Conservation (phyloP, 1,139 yeast genomes). For the Taphrina pruni region DNA sequence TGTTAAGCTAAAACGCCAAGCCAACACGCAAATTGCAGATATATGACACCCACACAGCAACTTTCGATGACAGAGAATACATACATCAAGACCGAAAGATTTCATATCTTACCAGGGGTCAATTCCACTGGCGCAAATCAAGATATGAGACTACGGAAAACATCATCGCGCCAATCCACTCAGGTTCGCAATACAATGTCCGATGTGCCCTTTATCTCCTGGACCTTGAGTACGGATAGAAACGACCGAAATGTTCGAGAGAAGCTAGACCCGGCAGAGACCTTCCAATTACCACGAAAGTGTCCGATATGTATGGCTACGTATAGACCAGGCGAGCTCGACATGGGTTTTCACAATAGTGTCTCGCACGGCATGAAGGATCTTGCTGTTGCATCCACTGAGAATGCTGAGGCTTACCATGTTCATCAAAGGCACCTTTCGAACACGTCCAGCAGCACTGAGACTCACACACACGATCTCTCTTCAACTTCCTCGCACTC, state of each 20-base stretch:
- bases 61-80: too few relatives aligned
- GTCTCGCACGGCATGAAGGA: not conserved
- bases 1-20: not conserved
- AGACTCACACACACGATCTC: not conserved
- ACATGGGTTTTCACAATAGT: not conserved
- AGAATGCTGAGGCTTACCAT: not conserved
- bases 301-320: slow-evolving; percentile 10
- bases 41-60: not conserved
- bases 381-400: not conserved
- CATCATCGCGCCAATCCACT: not conserved
- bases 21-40: not conserved
- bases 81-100: too few relatives aligned
- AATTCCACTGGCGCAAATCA: not conserved
- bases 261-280: not conserved
- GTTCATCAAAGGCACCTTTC: slow-evolving; percentile 10
- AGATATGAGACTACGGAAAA: not conserved
- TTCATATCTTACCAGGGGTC: too few relatives aligned
- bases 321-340: not conserved
- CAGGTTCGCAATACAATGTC: not conserved
- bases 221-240: not conserved
- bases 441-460: not conserved
- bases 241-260: not conserved
- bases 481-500: not conserved
- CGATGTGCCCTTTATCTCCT: not conserved
- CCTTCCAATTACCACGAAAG: slow-evolving; percentile 8